A percentile compares a stretch with the other conserved stretches of the same genome.
These are phyloP conservation scores for Clavispora carvajalis DNA, from an alignment of 805 yeast genomes.

Conservation along the genomic window DNA sequence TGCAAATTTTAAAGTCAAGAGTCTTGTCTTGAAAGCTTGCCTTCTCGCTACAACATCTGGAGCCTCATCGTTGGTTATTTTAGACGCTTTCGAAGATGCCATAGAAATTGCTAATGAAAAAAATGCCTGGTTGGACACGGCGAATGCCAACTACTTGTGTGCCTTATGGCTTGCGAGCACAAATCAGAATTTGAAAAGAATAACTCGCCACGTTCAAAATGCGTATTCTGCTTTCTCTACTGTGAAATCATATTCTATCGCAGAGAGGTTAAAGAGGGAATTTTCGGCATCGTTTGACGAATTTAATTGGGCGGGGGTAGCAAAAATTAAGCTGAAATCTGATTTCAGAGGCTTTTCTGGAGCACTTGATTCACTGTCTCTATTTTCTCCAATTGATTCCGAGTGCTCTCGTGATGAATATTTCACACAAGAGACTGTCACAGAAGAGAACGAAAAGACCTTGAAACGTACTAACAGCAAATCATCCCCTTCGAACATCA, in stretches of 20 bases:
- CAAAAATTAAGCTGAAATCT: background rate
- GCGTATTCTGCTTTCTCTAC: constrained; percentile 31
- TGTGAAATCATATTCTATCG: constrained; percentile 22
- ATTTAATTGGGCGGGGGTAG: constrained; percentile 30
- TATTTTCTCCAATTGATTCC: background rate
- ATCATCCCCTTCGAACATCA: background rate
- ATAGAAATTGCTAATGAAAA: constrained; percentile 31
- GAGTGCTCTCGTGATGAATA: background rate
- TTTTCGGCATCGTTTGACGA: constrained; percentile 23
- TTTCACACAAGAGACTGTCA: background rate
- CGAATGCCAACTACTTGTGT: constrained; percentile 37
- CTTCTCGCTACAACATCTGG: constrained; percentile 12
- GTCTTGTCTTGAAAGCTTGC: constrained; percentile 29
- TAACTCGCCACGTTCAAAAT: constrained; percentile 28
- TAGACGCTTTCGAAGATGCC: constrained; percentile 43
- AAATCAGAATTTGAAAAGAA: constrained; percentile 25
- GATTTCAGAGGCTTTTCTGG: background rate
- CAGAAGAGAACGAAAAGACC: background rate
- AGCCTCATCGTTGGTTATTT: constrained; percentile 27
- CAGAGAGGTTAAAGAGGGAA: constrained; percentile 19
- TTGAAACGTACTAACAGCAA: background rate
- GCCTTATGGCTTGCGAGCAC: constrained; percentile 31
- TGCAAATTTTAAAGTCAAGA: constrained; percentile 33
- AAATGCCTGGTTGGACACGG: constrained; percentile 33
- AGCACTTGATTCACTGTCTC: background rate